Base-by-base conservation (phyloP, 805 yeast species). In the Wickerhamomyces xylosicus region DNA sequence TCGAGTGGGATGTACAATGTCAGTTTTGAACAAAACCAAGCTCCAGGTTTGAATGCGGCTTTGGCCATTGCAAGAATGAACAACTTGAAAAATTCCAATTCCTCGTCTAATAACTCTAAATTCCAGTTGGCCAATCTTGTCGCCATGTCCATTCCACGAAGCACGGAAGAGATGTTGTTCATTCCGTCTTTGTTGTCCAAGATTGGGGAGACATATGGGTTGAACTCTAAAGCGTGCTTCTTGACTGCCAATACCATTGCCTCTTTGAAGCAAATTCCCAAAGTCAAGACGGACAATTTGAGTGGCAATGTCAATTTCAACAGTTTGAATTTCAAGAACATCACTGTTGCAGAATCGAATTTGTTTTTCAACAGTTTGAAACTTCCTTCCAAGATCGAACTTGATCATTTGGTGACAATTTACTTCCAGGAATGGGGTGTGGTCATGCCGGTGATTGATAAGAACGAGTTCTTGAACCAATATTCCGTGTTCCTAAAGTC, bases 401-500 rank as follows among this genome's bases (percentile, higher is more conserved):
- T 85, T 41, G 95, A 87, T 56, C 76, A 77, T 19, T 66, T 84
- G 22, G 69, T 83, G 16, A 69, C 81, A 0, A 54, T 75, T 3
- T 87, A 72, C 53, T 86, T 85, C 59, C 77, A 75, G 44, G 79
- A 81, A 41, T 87, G 95, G 95, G 79, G 83, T 21, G 67, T 72
- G 19, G 59, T 75, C 5, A 64, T 79, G 18, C 94, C 95, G 0
- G 66, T 85, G 14, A 52, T 87, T 38, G 85, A 84, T 54, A 75
- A 76, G 45, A 72, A 72, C 33, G 69, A 75, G n/a, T 87, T 87
- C 50, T 64, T 80, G 53, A 62, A 64, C 18, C 74, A 75, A 45
- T 85, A 83, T 53, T 49, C 65, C 20, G 61, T 57, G 20, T 66
- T 78, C 35, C 60, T 63, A 18, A 59, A 62, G 35, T 58, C 74